These are phyloP conservation scores for Sonneratia alba DNA, from an alignment of 345 rosid species.

Conservation along the genomic window DNA sequence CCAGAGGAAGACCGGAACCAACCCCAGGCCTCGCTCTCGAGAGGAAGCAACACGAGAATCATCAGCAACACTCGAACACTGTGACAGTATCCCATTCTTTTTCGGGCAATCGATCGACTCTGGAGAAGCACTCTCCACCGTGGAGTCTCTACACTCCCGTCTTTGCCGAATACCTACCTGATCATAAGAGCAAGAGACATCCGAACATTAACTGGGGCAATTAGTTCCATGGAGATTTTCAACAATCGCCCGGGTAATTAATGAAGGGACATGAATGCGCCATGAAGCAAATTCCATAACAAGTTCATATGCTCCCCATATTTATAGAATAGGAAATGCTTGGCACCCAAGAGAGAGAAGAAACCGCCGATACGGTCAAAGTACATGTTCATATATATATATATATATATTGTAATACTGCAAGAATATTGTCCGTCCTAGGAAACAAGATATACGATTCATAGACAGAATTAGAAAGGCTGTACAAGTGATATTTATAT, in stretches of 20 bases:
- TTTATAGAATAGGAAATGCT: too few species aligned
- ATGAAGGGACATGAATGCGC: background rate
- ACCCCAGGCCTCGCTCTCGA: constrained; percentile 9
- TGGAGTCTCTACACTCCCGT: background rate
- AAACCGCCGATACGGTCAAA: too few species aligned
- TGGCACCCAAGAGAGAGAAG: too few species aligned
- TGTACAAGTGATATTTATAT: too few species aligned
- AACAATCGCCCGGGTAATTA: background rate
- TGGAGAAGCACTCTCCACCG: background rate
- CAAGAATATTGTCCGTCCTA: too few species aligned
- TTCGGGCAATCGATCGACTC: background rate
- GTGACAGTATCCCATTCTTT: background rate
- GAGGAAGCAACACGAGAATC: constrained; percentile 4
- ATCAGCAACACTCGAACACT: background rate
- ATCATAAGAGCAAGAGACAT: background rate
- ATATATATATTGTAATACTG: too few species aligned
- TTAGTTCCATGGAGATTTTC: background rate
- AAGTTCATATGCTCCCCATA: background rate
- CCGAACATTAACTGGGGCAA: background rate
- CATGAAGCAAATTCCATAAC: background rate
- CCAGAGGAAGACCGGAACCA: constrained; percentile 10
- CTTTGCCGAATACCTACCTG: background rate
- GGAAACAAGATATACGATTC: too few species aligned
- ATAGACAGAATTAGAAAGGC: too few species aligned
- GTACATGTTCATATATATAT: too few species aligned